Percentiles rank a stretch among this genome's conserved stretches.
These are phyloP conservation scores for Citrus australasica DNA, from an alignment of 345 rosid species.

Conservation along the genomic window DNA sequence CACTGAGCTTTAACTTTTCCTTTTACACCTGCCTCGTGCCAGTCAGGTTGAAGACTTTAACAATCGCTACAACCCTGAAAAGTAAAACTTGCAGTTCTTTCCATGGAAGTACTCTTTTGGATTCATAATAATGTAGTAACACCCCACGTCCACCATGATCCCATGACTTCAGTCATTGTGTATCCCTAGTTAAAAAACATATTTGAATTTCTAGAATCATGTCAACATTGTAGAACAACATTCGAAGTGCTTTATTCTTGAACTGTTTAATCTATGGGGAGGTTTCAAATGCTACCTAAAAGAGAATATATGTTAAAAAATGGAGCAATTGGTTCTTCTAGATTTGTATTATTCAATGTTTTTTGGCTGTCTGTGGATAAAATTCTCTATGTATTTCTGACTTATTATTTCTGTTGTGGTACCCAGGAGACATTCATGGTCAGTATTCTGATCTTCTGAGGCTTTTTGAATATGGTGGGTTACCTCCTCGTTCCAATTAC, in stretches of 20 bases:
- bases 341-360: not conserved
- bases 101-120: not conserved
- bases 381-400: not conserved
- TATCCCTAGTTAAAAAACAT: not conserved
- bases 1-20: not conserved
- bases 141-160: not conserved
- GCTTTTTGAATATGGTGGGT: constrained; percentile 78
- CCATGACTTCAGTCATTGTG: not conserved
- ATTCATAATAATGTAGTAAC: not conserved
- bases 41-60: not conserved
- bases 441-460: constrained; percentile 90
- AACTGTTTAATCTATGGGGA: not conserved
- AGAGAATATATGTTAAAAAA: not conserved
- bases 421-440: constrained; percentile 87
- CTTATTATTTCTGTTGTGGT: not conserved
- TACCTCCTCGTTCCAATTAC: constrained; percentile 81
- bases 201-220: not conserved
- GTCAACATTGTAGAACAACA: not conserved
- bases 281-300: not conserved
- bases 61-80: not conserved
- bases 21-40: not conserved
- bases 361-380: not conserved
- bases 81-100: not conserved
- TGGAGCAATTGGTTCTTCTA: not conserved
- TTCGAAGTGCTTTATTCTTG: not conserved